These are phyloP conservation scores for Sicyos edulis DNA, from an alignment of 306 rosid species.

Conservation along the genomic window DNA sequence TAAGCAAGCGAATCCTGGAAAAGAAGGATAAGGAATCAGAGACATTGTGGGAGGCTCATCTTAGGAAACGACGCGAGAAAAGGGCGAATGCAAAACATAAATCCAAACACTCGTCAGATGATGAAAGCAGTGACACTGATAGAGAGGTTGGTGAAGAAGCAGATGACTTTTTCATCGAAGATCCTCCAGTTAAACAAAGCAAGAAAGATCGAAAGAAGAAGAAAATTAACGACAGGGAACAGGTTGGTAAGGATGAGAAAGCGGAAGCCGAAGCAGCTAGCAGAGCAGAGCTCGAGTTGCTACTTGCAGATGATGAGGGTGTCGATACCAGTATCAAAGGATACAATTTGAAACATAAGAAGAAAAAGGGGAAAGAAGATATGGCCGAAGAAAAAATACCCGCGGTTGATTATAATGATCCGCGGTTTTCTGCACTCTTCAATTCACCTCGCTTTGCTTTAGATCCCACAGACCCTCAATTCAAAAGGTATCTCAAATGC, in stretches of 20 bases:
- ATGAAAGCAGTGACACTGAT: constrained; percentile 52
- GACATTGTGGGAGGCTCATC: constrained; percentile 72
- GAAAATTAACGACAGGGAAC: constrained; percentile 26
- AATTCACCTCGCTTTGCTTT: constrained; percentile 49
- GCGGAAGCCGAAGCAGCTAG: constrained; percentile 39
- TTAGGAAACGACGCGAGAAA: constrained; percentile 63
- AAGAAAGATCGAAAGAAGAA: constrained; percentile 32
- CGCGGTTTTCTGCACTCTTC: constrained; percentile 66
- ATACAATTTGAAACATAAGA: constrained; percentile 59
- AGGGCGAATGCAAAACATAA: constrained; percentile 59
- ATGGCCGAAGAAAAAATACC: constrained; percentile 67
- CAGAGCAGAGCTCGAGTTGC: constrained; percentile 80
- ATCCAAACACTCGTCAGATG: constrained; percentile 54
- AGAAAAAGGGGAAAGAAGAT: constrained; percentile 49
- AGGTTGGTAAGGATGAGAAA: constrained; percentile 30
- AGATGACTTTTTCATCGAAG: constrained; percentile 75
- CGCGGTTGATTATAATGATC: constrained; percentile 47
- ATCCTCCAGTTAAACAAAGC: constrained; percentile 46
- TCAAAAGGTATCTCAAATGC: constrained; percentile 57
- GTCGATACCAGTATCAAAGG: constrained; percentile 53
- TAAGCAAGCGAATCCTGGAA: constrained; percentile 72
- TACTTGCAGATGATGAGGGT: constrained; percentile 77
- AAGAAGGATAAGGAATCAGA: constrained; percentile 69
- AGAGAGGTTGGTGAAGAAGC: constrained; percentile 45
- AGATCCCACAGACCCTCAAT: constrained; percentile 87